These are phyloP conservation scores for Blastobotrys illinoisensis DNA, from an alignment of 1,139 yeast genomes.

Conservation along the genomic window DNA sequence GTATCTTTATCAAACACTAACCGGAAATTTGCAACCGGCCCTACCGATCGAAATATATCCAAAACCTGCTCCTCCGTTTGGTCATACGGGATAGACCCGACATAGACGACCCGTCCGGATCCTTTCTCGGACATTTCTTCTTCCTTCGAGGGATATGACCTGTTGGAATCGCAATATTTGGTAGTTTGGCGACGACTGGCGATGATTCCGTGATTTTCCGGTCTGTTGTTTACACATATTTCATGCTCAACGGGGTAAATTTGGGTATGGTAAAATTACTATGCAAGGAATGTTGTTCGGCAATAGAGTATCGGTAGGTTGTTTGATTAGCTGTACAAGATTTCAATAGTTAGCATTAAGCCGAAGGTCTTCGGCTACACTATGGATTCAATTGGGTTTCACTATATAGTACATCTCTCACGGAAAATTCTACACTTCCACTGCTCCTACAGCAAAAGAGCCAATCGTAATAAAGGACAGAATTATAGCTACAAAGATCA, in stretches of 20 bases:
- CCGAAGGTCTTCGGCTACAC: too few relatives aligned
- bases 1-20: conserved; percentile 82
- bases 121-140: neutral
- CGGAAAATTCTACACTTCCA: too few relatives aligned
- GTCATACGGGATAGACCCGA: conserved; percentile 67
- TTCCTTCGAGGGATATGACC: neutral
- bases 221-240: neutral
- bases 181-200: neutral
- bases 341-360: too few relatives aligned
- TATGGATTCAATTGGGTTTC: too few relatives aligned
- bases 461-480: neutral
- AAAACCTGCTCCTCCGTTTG: conserved; percentile 86
- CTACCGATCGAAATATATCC: conserved; percentile 74
- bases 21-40: conserved; percentile 75
- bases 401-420: too few relatives aligned
- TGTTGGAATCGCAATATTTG: conserved; percentile 1
- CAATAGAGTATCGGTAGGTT: too few relatives aligned
- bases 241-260: neutral
- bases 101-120: conserved; percentile 46
- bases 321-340: too few relatives aligned
- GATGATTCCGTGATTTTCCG: neutral
- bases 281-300: too few relatives aligned
- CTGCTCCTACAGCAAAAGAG: too few relatives aligned
- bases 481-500: neutral
- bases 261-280: neutral